Percentiles rank a stretch among this genome's conserved stretches.
Evolutionary conservation across 2,329 filamentous ascomycete species (phyloP).

Genomic region (Dryadomyces quercus-mongolicae): DNA sequence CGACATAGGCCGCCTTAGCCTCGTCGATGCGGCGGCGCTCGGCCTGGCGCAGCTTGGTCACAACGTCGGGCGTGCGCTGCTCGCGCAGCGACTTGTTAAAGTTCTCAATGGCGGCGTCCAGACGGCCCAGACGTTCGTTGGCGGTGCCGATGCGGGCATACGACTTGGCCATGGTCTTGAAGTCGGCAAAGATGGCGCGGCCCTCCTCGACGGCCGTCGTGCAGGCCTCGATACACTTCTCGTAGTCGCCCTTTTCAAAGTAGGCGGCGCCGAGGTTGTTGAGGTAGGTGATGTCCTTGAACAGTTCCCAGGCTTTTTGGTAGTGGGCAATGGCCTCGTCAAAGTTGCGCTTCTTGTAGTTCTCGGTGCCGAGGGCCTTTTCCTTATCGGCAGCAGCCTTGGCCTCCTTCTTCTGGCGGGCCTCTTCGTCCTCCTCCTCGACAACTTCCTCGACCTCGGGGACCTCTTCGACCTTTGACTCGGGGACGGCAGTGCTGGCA

Average conservation of each 20-base stretch:
- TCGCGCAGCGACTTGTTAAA: conserved; percentile 93
- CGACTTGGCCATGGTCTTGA: conserved; percentile 98
- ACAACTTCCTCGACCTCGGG: conserved; percentile 46
- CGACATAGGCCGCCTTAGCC: conserved; percentile 70
- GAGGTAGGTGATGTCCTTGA: conserved; percentile 95
- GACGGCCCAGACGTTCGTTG: conserved; percentile 80
- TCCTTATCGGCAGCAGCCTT: conserved; percentile 90
- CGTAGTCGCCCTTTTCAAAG: conserved; percentile 92
- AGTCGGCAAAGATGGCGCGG: conserved; percentile 81
- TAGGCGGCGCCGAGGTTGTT: conserved; percentile 92
- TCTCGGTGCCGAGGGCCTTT: conserved; percentile 85
- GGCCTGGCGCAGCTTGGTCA: conserved; percentile 80
- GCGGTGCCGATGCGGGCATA: conserved; percentile 90
- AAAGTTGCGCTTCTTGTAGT: conserved; percentile 98
- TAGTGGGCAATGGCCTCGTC: conserved; percentile 93
- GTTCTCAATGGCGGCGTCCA: conserved; percentile 69
- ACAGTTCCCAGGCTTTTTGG: conserved; percentile 81
- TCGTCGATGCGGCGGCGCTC: conserved; percentile 76
- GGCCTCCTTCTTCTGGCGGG: conserved; percentile 70
- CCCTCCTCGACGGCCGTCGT: conserved; percentile 83
- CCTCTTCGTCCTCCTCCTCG: conserved; percentile 69
- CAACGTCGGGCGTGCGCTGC: conserved; percentile 87
- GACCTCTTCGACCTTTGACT: conserved; percentile 14
- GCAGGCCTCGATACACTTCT: conserved; percentile 76
- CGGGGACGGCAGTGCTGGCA: neutral